These are phyloP conservation scores for Carex cristatella DNA, from an alignment of 176 grass and related monocot species.

Conservation along the genomic window DNA sequence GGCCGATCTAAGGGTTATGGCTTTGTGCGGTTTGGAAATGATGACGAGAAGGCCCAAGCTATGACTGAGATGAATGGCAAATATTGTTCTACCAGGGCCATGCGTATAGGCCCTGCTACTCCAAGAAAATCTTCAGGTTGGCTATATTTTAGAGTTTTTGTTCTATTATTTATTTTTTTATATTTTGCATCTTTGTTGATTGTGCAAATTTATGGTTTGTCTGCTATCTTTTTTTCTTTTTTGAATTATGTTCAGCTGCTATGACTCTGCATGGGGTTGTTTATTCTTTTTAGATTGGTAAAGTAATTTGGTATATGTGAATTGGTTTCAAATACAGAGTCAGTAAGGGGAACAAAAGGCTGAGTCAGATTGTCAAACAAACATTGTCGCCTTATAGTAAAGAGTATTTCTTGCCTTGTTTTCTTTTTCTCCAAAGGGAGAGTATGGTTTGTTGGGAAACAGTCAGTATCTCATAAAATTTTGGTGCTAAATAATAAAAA, in stretches of 20 bases:
- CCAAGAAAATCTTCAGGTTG: conserved; percentile 91
- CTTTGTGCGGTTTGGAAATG: conserved; percentile 94
- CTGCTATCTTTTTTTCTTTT: neutral
- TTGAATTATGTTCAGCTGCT: neutral
- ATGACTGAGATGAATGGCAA: conserved; percentile 94
- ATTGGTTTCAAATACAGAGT: neutral
- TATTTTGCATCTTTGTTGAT: neutral
- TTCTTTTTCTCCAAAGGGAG: neutral
- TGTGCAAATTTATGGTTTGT: neutral
- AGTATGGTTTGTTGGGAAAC: neutral
- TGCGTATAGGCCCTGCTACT: conserved; percentile 92
- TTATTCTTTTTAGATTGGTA: neutral
- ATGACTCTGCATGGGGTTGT: neutral
- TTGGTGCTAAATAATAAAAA: neutral
- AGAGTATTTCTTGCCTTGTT: neutral
- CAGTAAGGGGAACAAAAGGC: neutral
- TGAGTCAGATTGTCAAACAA: neutral
- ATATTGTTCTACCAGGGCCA: conserved; percentile 87
- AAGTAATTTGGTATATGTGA: neutral
- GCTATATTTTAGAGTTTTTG: conserved; percentile 19
- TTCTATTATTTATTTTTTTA: neutral
- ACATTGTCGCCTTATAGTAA: neutral
- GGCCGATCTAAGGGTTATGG: conserved; percentile 95
- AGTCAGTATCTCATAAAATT: neutral
- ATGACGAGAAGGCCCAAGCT: conserved; percentile 76